Evolutionary conservation across 805 yeast species (phyloP), one percentile per base, ranked within the genome.

Genomic region (Metschnikowia baotianmanensis): DNA sequence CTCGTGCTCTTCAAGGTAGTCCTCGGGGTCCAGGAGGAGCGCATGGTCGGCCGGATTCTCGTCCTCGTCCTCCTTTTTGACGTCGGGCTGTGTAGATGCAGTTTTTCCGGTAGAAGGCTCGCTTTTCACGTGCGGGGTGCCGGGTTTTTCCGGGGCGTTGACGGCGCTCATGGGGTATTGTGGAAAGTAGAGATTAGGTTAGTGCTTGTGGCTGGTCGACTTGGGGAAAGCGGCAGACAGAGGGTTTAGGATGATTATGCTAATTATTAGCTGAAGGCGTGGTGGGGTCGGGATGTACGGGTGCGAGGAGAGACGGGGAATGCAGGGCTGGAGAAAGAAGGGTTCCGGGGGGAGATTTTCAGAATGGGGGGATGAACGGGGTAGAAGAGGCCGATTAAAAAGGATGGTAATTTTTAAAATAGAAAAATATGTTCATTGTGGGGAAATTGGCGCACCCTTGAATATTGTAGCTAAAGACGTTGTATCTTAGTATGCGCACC

Each of bases 1-100:
- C 63, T 84, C 96, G 53, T 83, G 71, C 45, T 63, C 78, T 55
- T 59, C 77, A 51, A 57, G 66, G 48, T 70, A 70, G 40, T 70
- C 71, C 46, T 69, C 73, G 28, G 74, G 71, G 51, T 70, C 71
- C 27, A 69, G 59, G 34, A 68, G 57, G 21, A 71, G 58, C 17
- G 67, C 61, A 35, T 63, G 69, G 38, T 62, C 67, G 6, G 23
- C 44, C 12, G 38, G 46, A 9, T 32, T 42, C 11, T 48, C 48
- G 16, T 35, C 36, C 2, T 37, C 40, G 29, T 29, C 34, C 37
- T 45, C 40, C 22, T 40, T 38, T 16, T 44, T 44, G 21, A 42
- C 36, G 21, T 29, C 32, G 8, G 31, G 9, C 12, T 28, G 40
- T 25, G 28, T 13, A 33, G 19, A 23, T 22, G 24, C 29, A 12